Base-by-base conservation (phyloP, 1,284 basidiomycete genomes). In the Cystobasidiaceae sp. region DNA sequence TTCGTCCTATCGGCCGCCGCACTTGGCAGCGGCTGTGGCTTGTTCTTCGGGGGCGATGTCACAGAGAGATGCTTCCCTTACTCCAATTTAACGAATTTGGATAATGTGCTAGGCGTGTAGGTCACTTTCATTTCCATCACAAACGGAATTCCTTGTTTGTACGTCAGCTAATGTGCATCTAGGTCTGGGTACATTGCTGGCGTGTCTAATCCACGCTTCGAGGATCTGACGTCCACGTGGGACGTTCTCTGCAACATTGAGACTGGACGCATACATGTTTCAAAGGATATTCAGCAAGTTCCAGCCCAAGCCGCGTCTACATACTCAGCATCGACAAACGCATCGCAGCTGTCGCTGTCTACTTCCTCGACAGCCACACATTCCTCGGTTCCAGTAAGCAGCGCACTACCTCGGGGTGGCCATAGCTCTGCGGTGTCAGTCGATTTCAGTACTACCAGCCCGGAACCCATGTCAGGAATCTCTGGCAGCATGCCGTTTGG, bases 171-270 rank as follows among this genome's bases (percentile, higher is more conserved):
- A 27, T 37, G 1, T 34, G 23, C 41, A 13, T 33, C 9, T 30
- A 90, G 89, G 51, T 85, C 88, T 4, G 92, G 89, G 11, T 98
- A 88, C 75, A 92, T 98, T 62, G 93, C 93, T 4, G 93, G 93
- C 2, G 93, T 97, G 1, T 94, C 90, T 3, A 97, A 98, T 74
- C 93, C 93, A 0, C 90, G 94, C 32, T 97, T 97, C 75, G 90
- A 93, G 73, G 82, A 88, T 7, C 84, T 88, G 0, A 85, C 85
- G 0, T 82, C 84, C 17, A 77, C 77, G 28, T 98, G 94, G 94
- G 93, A 98, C 76, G 80, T 98, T 1, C 80, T 97, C 39, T 89
- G 91, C 76, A 91, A 97, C 74, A 85, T 96, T 66, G 87, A 90
- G 59, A 86, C 85, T 0, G 90, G 90, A 4, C 85, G 85, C 55